These are phyloP conservation scores for Paecilomyces variotii DNA, from an alignment of 2,329 filamentous ascomycete species.

Conservation along the genomic window DNA sequence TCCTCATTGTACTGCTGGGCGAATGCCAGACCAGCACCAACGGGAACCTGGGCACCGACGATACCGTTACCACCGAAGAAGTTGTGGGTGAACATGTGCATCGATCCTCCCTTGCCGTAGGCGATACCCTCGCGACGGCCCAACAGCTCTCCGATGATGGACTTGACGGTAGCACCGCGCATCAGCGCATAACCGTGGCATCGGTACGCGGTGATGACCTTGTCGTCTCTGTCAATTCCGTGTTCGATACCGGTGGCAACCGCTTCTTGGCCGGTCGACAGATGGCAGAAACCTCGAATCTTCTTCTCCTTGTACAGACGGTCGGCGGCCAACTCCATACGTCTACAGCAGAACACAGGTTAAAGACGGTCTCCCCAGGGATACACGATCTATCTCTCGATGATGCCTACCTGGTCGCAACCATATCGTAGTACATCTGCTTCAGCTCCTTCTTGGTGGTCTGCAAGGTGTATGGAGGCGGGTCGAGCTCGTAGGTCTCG, in stretches of 20 bases:
- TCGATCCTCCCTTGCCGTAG: conserved; percentile 97
- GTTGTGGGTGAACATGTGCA: conserved; percentile 99
- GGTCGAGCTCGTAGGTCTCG: conserved; percentile 98
- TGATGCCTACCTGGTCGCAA: conserved; percentile 68
- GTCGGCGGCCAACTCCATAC: conserved; percentile 99
- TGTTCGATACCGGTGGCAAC: conserved; percentile 96
- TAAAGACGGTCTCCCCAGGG: conserved; percentile 3
- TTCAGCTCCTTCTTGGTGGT: conserved; percentile 97
- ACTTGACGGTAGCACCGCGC: conserved; percentile 83
- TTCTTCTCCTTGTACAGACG: conserved; percentile 99
- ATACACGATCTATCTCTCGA: not conserved
- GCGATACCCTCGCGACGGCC: conserved; percentile 94
- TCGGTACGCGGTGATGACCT: conserved; percentile 95
- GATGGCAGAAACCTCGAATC: conserved; percentile 98
- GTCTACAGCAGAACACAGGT: conserved; percentile 46
- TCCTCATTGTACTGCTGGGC: conserved; percentile 88
- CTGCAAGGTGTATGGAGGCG: conserved; percentile 82
- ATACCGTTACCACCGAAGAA: conserved; percentile 99
- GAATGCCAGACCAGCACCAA: conserved; percentile 92
- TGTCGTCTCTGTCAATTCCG: conserved; percentile 82
- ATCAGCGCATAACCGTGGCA: conserved; percentile 98
- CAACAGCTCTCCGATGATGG: conserved; percentile 91
- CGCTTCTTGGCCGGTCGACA: conserved; percentile 96
- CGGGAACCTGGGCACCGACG: conserved; percentile 94
- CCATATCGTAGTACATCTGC: conserved; percentile 99